Percentiles rank a stretch among this genome's conserved stretches.
These are phyloP conservation scores for Aspergillus ochraceus DNA, from an alignment of 2,329 filamentous ascomycete genomes.

Conservation along the genomic window DNA sequence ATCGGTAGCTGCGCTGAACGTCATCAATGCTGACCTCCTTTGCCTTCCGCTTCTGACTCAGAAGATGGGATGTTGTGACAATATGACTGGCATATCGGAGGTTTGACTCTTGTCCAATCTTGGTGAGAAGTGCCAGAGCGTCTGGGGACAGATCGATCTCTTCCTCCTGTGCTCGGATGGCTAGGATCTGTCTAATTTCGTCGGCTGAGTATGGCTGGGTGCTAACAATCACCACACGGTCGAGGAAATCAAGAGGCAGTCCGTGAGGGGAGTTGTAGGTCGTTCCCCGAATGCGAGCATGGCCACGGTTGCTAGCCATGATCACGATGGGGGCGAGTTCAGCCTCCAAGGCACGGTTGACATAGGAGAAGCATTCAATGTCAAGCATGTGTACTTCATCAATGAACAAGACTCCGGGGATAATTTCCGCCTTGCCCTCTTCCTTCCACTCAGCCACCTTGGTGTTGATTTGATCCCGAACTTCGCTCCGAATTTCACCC, in stretches of 20 bases:
- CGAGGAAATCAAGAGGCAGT: constrained; percentile 90
- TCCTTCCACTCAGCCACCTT: constrained; percentile 99
- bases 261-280: constrained; percentile 92
- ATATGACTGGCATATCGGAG: constrained; percentile 96
- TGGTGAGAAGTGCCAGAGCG: constrained; percentile 87
- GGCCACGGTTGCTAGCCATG: constrained; percentile 96
- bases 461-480: constrained; percentile 97
- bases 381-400: constrained; percentile 99
- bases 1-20: constrained; percentile 86
- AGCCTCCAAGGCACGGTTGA: constrained; percentile 94
- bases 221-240: constrained; percentile 93
- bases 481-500: constrained; percentile 94
- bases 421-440: constrained; percentile 97
- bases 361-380: constrained; percentile 97
- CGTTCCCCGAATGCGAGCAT: constrained; percentile 88
- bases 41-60: constrained; percentile 80
- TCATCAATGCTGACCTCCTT: constrained; percentile 84
- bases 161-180: constrained; percentile 91
- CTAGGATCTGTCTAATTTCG: constrained; percentile 88
- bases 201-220: constrained; percentile 80
- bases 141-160: constrained; percentile 90
- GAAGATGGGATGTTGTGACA: constrained; percentile 88
- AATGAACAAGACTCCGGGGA: constrained; percentile 95
- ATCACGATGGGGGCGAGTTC: constrained; percentile 96
- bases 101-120: constrained; percentile 90